Base-by-base conservation (phyloP, 1,284 basidiomycete species). In the Baeospora myosura region DNA sequence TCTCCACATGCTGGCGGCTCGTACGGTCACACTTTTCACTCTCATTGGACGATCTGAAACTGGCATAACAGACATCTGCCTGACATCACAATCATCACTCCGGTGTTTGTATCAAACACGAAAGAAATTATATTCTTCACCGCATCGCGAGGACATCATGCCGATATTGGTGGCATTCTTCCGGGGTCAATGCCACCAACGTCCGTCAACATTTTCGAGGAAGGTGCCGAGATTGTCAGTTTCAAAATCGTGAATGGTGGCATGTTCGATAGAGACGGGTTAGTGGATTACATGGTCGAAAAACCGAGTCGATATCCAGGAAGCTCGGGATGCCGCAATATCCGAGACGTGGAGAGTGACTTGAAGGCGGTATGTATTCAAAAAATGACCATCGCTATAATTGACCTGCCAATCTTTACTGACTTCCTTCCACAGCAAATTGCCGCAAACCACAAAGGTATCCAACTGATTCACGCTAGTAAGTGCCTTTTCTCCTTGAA, bases 171-270 rank as follows among this genome's bases (percentile, higher is more conserved):
- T 18, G 70, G 70, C 12, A 72, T 74, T 49, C 70, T 91, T 4
- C 88, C 91, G 1, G 88, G 81, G 16, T 92, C 88, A 12, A 98
- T 98, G 94, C 94, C 94, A 0, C 90, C 94, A 0, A 93, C 87
- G 0, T 89, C 85, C 20, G 88, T 87, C 44, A 89, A 74, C 45
- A 81, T 98, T 38, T 92, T 85, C 50, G 88, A 98, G 58, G 95
- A 98, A 63, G 94, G 94, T 10, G 94, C 94, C 0, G 78, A 92
- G 57, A 90, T 97, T 45, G 76, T 81, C 48, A 88, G 86, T 54
- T 92, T 98, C 76, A 97, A 96, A 65, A 83, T 98, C 48, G 94
- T 98, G 11, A 69, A 77, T 34, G 73, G 76, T 14, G 93, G 94
- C 4, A 63, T 82, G 3, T 97, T 91, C 58, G 81, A 97, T 57